Evolutionary conservation across 768 basidiomycete species (phyloP).

Genomic region (Flagelloscypha sp.): DNA sequence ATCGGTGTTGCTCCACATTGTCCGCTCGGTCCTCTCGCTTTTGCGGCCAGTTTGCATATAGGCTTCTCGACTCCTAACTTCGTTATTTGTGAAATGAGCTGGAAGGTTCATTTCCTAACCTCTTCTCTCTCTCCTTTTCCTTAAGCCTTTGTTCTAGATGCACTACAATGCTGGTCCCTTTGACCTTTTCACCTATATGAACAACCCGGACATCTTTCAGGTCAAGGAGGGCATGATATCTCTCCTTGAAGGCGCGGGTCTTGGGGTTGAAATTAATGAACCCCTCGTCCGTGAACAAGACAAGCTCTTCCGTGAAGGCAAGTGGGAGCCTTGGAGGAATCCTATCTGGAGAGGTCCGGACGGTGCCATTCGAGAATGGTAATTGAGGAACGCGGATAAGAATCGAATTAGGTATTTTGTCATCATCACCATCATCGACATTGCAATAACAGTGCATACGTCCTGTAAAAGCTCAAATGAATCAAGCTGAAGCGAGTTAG

Average conservation of each 20-base stretch:
- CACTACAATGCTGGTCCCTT: slow-evolving; percentile 49
- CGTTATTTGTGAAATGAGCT: slow-evolving; percentile 60
- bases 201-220: slow-evolving; percentile 41
- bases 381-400: background rate
- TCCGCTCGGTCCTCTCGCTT: slow-evolving; percentile 61
- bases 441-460: no score
- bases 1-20: slow-evolving; percentile 68
- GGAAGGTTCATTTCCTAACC: slow-evolving; percentile 30
- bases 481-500: no score
- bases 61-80: slow-evolving; percentile 52
- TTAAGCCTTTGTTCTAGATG: slow-evolving; percentile 30
- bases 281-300: slow-evolving; percentile 35
- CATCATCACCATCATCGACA: no score
- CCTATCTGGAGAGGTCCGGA: slow-evolving; percentile 34
- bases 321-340: slow-evolving; percentile 29
- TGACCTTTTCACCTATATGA: slow-evolving; percentile 56
- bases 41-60: slow-evolving; percentile 64
- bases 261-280: slow-evolving; percentile 59
- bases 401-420: no score
- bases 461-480: no score
- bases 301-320: slow-evolving; percentile 12
- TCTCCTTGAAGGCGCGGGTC: slow-evolving; percentile 39
- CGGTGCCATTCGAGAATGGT: slow-evolving; percentile 34
- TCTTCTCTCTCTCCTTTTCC: background rate
- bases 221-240: slow-evolving; percentile 45